Conservation (phyloP, 1,139 yeast genomes). For the Yamadazyma conglobata region DNA sequence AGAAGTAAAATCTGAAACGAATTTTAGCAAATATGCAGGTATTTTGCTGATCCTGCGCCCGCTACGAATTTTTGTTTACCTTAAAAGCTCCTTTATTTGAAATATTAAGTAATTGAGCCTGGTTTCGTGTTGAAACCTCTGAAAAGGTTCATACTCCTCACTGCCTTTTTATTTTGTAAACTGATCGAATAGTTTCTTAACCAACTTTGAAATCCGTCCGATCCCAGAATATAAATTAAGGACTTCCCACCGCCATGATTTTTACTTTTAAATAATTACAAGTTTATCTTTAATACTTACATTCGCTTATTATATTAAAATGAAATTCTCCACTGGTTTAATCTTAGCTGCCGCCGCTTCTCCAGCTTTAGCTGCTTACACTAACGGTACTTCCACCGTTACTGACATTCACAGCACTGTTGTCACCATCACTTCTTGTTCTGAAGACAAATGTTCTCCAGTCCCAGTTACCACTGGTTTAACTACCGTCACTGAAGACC, state of each 20-base stretch:
- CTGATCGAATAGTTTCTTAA: too few species aligned
- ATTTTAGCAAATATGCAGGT: too few species aligned
- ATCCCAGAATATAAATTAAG: constrained; percentile 2
- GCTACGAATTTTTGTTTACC: too few species aligned
- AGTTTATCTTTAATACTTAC: too few species aligned
- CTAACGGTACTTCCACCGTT: constrained; percentile 16
- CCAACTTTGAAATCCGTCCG: constrained; percentile 8
- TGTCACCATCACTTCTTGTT: constrained; percentile 35
- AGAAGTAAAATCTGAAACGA: too few species aligned
- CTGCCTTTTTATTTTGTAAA: too few species aligned
- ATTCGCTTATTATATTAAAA: constrained; percentile 23
- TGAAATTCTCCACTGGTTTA: constrained; percentile 25
- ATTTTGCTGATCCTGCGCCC: too few species aligned
- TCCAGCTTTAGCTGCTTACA: constrained; percentile 16
- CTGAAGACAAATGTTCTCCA: constrained; percentile 18
- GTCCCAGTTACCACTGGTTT: constrained; percentile 20
- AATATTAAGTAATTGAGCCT: too few species aligned
- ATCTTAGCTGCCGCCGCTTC: constrained; percentile 22
- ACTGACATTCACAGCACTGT: constrained; percentile 25
- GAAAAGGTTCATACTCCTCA: too few species aligned
- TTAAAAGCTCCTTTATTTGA: too few species aligned
- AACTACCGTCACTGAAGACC: constrained; percentile 25
- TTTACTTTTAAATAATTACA: too few species aligned
- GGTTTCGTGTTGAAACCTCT: too few species aligned
- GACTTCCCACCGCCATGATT: neutral